Evolutionary conservation across 352 stramenopile genomes (phyloP).

Genomic region (Aphanomyces astaci): DNA sequence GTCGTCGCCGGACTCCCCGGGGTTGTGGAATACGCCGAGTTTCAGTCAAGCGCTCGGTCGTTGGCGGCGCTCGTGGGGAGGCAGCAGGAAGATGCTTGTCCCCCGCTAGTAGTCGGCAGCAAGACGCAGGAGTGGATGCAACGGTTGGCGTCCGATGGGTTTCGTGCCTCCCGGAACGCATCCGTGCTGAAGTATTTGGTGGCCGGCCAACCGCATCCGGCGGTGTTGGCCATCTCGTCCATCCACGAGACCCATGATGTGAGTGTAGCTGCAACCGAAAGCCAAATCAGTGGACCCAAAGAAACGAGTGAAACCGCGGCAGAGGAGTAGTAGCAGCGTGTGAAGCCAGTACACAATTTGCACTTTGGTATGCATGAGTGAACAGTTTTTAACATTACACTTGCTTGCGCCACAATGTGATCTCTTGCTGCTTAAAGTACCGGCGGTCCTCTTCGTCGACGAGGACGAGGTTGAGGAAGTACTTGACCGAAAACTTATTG

Average conservation of each 20-base stretch:
- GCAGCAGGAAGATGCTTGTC: background rate
- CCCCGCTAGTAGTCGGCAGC: background rate
- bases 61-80: background rate
- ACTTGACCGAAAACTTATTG: constrained; percentile 91
- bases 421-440: constrained; percentile 99
- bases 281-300: too few relatives aligned
- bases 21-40: constrained; percentile 7
- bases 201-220: background rate
- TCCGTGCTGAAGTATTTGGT: constrained; percentile 7
- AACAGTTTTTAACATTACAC: background rate
- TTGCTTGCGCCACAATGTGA: constrained; percentile 89
- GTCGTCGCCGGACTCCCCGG: constrained; percentile 3
- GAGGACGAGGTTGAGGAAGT: constrained; percentile 98
- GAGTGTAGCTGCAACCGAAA: too few relatives aligned
- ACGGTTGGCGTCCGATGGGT: background rate
- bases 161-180: background rate
- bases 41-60: background rate
- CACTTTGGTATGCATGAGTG: too few relatives aligned
- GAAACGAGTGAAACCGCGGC: too few relatives aligned
- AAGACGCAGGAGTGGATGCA: background rate
- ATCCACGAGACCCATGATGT: background rate
- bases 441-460: constrained; percentile 98
- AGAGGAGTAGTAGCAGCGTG: too few relatives aligned
- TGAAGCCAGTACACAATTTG: too few relatives aligned
- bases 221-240: background rate